Base-by-base conservation (phyloP, 1,139 yeast species). In the Debaryomycetaceae sp. region DNA sequence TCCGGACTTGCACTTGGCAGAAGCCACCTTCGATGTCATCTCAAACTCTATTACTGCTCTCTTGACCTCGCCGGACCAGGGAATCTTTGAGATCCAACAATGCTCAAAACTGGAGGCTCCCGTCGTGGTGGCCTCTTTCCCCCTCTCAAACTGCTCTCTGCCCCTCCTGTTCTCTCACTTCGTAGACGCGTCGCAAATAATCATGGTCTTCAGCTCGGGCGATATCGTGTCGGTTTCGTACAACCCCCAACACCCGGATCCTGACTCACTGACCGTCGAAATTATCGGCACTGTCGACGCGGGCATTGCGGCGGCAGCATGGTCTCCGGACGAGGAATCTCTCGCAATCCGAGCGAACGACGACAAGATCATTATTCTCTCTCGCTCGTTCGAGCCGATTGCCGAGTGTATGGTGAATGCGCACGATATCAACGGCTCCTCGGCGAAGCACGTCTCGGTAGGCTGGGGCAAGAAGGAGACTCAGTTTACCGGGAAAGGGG, bases 401-500 rank as follows among this genome's bases (percentile, higher is more conserved):
- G 59, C 73, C 10, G 96, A 90, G 45, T 62, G 66, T 30, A 39
- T 43, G 13, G 55, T 87, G 35, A 60, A 69, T 29, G 61, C 71
- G 2, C 68, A 68, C 12, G 97, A 90, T 49, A 62, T 86, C 29
- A 53, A 55, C 28, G 57, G 62, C 25, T 58, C 73, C 24, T 68
- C 74, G 31, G 76, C 87, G 3, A 79, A 78, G 42, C 95, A 90
- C 46, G 96, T 92, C 21, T 79, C 93, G 14, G 96, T 90, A 23
- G 99, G 99, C 13, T 92, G 99, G 99, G 99, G 99, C 45, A 82
- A 81, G 41, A 77, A 80, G 38, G 98, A 90, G 52, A 92, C 99
- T 0, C 99, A 92, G 54, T 92, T 92, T 52, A 78, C 82, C 52
- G 99, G 99, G 29, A 77, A 73, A 44, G 98, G 98, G 35, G 90